Evolutionary conservation across 768 basidiomycete genomes (phyloP), one percentile per base, ranked within the genome.

Genomic region (Xerocomus potaroensis): DNA sequence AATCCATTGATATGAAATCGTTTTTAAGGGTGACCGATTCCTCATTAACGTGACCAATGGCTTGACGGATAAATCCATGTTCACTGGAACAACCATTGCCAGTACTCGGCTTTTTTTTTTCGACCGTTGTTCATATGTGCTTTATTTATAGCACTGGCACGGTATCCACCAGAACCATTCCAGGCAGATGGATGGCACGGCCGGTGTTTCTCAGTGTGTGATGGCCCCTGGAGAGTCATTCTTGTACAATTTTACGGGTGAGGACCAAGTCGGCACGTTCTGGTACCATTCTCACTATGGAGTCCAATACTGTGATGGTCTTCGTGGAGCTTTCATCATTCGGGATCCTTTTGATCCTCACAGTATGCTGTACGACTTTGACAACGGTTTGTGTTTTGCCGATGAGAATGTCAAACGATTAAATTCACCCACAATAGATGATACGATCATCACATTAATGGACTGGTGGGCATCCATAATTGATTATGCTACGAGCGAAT

Each of bases 321-420:
- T 79, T 7, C 58, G 77, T 33, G 76, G 75, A 2, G 60, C 71
- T 14, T 23, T 77, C 30, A 69, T 78, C 10, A 59, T 77, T n/a
- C 71, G 71, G 32, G 72, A 74, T 43, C 65, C 58, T 14, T 31
- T 58, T 5, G 55, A 63, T 44, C n/a, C n/a, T n/a, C 55, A 53
- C 3, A 54, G 47, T 34, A 38, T 26, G 8, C 7, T n/a, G 5
- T 18, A 24, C 15, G 4, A 41, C 8, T 59, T 55, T n/a, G 60
- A 62, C 22, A 43, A 62, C 27, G 60, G 55, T 62, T 46, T 8
- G 59, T 51, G 14, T 22, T 22, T 35, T 15, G 14, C 3, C 14
- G 14, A 8, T 30, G 3, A 21, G 12, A 8, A 29, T 8, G 1
- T 16, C 6, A 15, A 24, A 12, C 4, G 8, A 5, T 9, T 24